Base-by-base conservation (phyloP, 2,329 filamentous ascomycete species). In the Fusarium nisikadoi region DNA sequence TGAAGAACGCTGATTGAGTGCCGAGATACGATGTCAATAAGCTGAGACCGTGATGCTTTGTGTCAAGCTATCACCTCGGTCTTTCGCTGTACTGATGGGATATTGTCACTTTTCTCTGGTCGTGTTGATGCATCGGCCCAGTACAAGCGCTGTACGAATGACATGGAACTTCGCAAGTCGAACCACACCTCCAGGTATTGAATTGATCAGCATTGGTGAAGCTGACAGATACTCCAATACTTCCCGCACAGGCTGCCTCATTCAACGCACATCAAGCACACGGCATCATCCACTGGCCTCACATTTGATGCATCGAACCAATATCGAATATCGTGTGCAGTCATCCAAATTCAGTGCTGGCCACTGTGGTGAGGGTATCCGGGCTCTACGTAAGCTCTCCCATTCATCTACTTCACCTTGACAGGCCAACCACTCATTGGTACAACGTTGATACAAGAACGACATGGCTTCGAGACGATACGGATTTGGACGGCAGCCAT, bases 251-350 rank as follows among this genome's bases (percentile, higher is more conserved):
- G 19, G 23, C n/a, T 53, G 23, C 14, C 17, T 39, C 25, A n/a
- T 17, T 11, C 33, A 27, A 39, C n/a, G 38, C 11, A 39, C 19
- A 7, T 39, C 38, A 39, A 39, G 33, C 35, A 36, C 16, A 16
- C 16, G 35, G 35, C 35, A 9, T 25, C 23, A 17, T 17, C 35
- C 16, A 36, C 16, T 35, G 35, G 35, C 8, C 35, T 25, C 29
- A 3, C 8, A n/a, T 39, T 52, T 4, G 14, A 17, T 9, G 9
- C 19, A 9, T 13, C 1, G 13, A 27, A 39, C 49, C 10, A 2
- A 38, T 12, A 4, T 16, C 14, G 0, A 2, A 38, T 12, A 4
- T 16, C 14, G 0, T 6, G 9, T 27, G 19, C 17, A 20, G 27
- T 6, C 3, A 8, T 16, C 5, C 7, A 13, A 3, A 16, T 27